Conservation (phyloP, 345 rosid species). For the Ceriops tagal region DNA sequence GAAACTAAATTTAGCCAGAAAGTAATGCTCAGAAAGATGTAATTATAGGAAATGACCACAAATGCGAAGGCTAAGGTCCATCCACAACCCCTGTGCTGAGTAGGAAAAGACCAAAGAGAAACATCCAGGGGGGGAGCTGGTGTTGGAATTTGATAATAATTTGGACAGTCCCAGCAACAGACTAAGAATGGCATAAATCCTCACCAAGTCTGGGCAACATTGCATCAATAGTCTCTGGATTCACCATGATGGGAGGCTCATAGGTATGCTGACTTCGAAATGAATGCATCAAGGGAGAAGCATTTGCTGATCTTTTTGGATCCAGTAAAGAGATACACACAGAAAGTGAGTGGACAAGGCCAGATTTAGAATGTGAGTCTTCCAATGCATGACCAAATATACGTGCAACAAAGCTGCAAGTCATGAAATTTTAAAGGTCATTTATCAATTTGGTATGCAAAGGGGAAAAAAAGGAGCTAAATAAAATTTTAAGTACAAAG, state of each 20-base stretch:
- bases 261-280: conserved; percentile 75
- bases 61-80: too few species aligned
- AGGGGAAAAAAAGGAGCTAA: not conserved
- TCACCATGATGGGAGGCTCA: conserved; percentile 66
- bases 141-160: not conserved
- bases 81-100: too few species aligned
- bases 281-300: conserved; percentile 70
- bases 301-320: conserved; percentile 68
- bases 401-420: conserved; percentile 76
- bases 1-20: too few species aligned
- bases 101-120: too few species aligned
- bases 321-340: conserved; percentile 95
- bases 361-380: conserved; percentile 80
- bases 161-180: conserved; percentile 3
- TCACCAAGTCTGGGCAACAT: conserved; percentile 96
- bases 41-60: too few species aligned
- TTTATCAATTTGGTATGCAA: not conserved
- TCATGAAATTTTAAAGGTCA: not conserved
- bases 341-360: conserved; percentile 90
- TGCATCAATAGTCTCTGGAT: conserved; percentile 75
- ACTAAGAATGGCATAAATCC: conserved; percentile 14
- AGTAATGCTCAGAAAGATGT: too few species aligned
- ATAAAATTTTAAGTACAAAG: not conserved
- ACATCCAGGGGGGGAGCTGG: not conserved
- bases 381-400: conserved; percentile 94